Evolutionary conservation across 257 asterid genomes (phyloP), one percentile per base, ranked within the genome.

Genomic region (Solanum etuberosum): DNA sequence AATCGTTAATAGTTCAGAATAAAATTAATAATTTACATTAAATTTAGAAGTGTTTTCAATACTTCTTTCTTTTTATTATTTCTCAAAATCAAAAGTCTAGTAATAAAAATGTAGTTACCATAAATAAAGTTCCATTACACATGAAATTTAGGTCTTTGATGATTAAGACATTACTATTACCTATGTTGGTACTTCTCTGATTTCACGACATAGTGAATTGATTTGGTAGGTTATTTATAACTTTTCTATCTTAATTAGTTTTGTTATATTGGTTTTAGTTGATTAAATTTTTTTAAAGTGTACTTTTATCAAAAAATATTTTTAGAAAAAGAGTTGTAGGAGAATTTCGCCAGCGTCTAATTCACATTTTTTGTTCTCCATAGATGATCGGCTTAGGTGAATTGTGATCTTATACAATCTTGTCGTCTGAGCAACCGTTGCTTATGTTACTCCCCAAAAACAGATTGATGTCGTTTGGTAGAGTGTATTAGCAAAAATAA

Each of bases 271-370:
- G 10, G 4, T 54, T 2, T 3, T 57, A 21, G 25, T 57, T 8
- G 5, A 21, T 21, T 21, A 8, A 21, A 20, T 57, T 57, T 21
- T 21, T 57, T 21, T 3, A 21, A 57, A 7, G 27, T 57, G 67
- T 57, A 57, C 11, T 57, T 57, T 57, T 54, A 54, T 21, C 27
- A 57, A 57, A 57, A 57, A 54, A 18, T 54, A 54, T 20, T 54
- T 54, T 54, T 54, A 21, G 2, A 57, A 57, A 57, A 57, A 3
- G 7, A 57, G 4, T 57, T 57, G n/a, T 8, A 20, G 25, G 63
- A 54, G 11, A 54, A 54, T 20, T 7, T 54, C 0, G n/a, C 0
- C 25, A 0, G 63, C 2, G 11, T 54, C 2, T 0, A 54, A 54
- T 20, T 54, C 63, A 54, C 0, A 0, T 1, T 54, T 54, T 54